A percentile compares a stretch with the other conserved stretches of the same genome.
Evolutionary conservation across 306 rosid genomes (phyloP).

Genomic region (Abrus pulchellus): DNA sequence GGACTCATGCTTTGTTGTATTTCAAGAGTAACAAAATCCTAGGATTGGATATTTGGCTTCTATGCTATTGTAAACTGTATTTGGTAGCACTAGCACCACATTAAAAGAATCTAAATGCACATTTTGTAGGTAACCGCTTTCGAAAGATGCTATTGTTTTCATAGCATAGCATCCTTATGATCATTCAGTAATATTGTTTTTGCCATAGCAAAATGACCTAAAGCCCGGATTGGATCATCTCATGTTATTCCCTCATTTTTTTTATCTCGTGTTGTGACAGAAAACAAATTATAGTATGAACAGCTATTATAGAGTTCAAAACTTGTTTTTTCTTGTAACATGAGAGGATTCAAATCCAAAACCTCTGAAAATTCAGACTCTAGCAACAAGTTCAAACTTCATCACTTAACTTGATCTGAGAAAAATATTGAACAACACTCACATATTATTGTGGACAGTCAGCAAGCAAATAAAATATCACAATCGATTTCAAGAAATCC

Average conservation of each 20-base stretch:
- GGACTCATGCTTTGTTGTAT: neutral
- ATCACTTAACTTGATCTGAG: slow-evolving; percentile 23
- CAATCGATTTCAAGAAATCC: slow-evolving; percentile 21
- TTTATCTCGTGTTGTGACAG: neutral
- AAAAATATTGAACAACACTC: neutral
- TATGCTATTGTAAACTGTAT: neutral
- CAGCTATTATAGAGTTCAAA: neutral
- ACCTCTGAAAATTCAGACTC: slow-evolving; percentile 12
- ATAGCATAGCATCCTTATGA: neutral
- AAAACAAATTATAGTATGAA: neutral
- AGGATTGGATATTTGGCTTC: neutral
- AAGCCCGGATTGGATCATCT: slow-evolving; percentile 18
- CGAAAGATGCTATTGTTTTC: neutral
- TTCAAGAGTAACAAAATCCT: slow-evolving; percentile 18
- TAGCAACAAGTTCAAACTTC: slow-evolving; percentile 32
- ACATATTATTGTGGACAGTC: neutral
- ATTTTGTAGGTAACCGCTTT: neutral
- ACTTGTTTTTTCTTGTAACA: neutral
- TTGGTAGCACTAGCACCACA: slow-evolving; percentile 3
- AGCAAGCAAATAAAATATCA: slow-evolving; percentile 1
- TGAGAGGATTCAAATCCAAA: neutral
- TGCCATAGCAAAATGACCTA: neutral
- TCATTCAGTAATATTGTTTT: slow-evolving; percentile 12
- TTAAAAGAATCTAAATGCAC: neutral
- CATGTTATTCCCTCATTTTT: neutral